Evolutionary conservation across 1,139 yeast species (phyloP), one percentile per base, ranked within the genome.

Genomic region (Magnusiomyces paraingens): DNA sequence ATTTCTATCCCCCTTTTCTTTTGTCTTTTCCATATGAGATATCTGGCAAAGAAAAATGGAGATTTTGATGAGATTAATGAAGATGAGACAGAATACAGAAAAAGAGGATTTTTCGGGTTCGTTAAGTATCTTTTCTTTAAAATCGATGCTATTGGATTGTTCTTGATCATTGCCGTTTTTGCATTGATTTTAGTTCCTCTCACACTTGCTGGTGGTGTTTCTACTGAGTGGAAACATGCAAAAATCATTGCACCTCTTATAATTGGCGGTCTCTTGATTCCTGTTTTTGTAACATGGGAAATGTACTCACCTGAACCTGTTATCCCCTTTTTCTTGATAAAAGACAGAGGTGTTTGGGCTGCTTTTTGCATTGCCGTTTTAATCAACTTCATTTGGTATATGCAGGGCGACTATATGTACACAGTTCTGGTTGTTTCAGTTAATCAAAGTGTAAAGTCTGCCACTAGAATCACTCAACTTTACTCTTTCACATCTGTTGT

Each of bases 301-400:
- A 61, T 68, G 32, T 74, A 71, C 58, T 77, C 88, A 12, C 70
- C 67, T 48, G 69, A 72, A 59, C 90, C 91, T n/a, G 67, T 85
- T 49, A 67, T 80, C 40, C 90, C 91, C 15, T 73, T 73, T 60
- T 66, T 72, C 39, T 72, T 83, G 60, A 66, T 85, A 65, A 80
- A 72, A 58, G 86, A 84, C 66, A 78, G 88, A 62, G 86, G 86
- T 59, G 82, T 84, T 32, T 81, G 85, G 77, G 78, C 87, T 59
- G 84, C 88, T 61, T 57, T 79, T 50, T 62, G 66, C 45, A 74
- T 84, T 59, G 86, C 79, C 29, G 66, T 81, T 55, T 70, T 80
- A 56, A 75, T 81, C 60, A 75, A 82, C 69, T 77, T 82, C 65
- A 71, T 81, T 51, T 83, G 80, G 79, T 78, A 79, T 69, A 80